Evolutionary conservation across 2,329 filamentous ascomycete genomes (phyloP).

Genomic region (Trichophyton verrucosum): DNA sequence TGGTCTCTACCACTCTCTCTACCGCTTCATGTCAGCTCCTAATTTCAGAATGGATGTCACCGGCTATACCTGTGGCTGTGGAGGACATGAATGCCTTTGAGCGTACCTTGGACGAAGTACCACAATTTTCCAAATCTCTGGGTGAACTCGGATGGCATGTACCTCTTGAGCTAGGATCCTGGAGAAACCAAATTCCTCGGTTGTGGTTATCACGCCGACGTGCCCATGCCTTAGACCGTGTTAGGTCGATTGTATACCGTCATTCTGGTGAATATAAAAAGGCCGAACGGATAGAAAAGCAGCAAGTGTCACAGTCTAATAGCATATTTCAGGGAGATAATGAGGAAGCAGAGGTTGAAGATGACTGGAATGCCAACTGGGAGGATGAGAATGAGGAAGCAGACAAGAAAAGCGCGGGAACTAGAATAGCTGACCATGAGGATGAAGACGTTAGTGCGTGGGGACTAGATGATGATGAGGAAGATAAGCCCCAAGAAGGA

Average conservation of each 20-base stretch:
- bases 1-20: conserved; percentile 58
- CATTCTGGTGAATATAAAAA: conserved; percentile 55
- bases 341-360: conserved; percentile 55
- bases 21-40: conserved; percentile 55
- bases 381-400: conserved; percentile 53
- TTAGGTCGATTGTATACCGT: conserved; percentile 55
- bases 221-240: conserved; percentile 62
- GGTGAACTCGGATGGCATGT: conserved; percentile 51
- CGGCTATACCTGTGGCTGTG: conserved; percentile 62
- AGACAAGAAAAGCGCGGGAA: conserved; percentile 13
- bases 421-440: conserved; percentile 19
- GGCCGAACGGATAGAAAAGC: conserved; percentile 76
- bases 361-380: conserved; percentile 48
- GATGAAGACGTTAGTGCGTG: conserved; percentile 39
- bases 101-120: conserved; percentile 51
- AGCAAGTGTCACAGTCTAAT: conserved; percentile 60
- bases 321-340: conserved; percentile 49
- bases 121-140: conserved; percentile 52
- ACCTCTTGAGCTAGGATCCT: conserved; percentile 54
- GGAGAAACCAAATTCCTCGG: conserved; percentile 66
- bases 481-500: conserved; percentile 11
- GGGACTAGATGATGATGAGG: conserved; percentile 36
- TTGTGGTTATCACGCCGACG: conserved; percentile 79
- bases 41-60: conserved; percentile 61
- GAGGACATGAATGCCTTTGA: conserved; percentile 61